phyloP scores from a whole-genome alignment of 192 early-diverging fungal species.

The Anaeromyces robustus region DNA sequence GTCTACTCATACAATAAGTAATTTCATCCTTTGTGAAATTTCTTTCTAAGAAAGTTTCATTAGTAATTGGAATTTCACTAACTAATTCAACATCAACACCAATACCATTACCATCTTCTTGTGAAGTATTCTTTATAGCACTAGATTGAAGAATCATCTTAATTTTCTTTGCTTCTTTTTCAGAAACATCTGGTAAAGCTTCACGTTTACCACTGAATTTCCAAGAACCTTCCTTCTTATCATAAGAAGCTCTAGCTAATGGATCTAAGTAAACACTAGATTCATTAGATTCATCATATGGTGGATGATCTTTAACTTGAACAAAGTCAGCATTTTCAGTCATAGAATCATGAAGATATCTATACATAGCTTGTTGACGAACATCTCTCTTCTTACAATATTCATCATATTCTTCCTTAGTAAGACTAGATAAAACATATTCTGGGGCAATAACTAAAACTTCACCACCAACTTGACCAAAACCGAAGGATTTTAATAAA shows the following conservation, averaged over 20 bases:
- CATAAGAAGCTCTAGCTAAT: constrained; percentile 61
- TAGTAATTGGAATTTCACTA: constrained; percentile 61
- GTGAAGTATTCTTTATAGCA: constrained; percentile 22
- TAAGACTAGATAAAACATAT: constrained; percentile 60
- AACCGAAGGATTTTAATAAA: constrained; percentile 85
- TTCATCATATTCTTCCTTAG: constrained; percentile 45
- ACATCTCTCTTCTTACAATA: constrained; percentile 52
- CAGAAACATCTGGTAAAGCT: background rate
- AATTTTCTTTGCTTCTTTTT: constrained; percentile 1
- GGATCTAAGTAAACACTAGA: constrained; percentile 75
- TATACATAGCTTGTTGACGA: constrained; percentile 66
- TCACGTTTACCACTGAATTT: constrained; percentile 30
- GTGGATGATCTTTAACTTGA: constrained; percentile 69
- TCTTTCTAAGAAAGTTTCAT: constrained; percentile 71
- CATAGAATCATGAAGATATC: constrained; percentile 78
- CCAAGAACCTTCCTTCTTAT: constrained; percentile 52
- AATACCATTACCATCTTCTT: constrained; percentile 33
- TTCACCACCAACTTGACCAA: constrained; percentile 89
- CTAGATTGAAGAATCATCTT: background rate
- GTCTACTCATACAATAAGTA: constrained; percentile 52
- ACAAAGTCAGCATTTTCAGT: constrained; percentile 68
- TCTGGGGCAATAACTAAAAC: constrained; percentile 74
- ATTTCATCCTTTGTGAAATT: constrained; percentile 78
- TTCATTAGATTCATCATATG: constrained; percentile 71
- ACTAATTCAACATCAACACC: constrained; percentile 85